phyloP scores from a whole-genome alignment of 345 rosid genomes.

The Cardamine resedifolia region DNA sequence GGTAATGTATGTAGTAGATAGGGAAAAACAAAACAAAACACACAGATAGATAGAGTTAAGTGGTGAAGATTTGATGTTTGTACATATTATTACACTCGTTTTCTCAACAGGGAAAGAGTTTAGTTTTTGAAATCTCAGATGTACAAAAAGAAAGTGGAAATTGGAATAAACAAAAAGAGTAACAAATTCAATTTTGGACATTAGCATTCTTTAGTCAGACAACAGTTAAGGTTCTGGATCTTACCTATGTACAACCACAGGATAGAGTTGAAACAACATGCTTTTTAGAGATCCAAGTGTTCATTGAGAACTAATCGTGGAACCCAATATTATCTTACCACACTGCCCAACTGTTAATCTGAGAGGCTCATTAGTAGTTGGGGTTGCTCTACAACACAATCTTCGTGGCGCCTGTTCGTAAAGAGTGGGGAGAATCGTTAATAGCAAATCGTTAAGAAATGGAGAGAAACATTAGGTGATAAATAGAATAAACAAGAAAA shows the following conservation, averaged over 20 bases:
- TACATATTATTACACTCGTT: conserved; percentile 22
- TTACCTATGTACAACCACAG: conserved; percentile 35
- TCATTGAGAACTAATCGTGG: conserved; percentile 49
- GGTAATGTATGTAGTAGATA: conserved; percentile 16
- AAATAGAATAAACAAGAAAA: not conserved
- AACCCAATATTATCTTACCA: conserved; percentile 50
- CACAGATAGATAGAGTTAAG: conserved; percentile 3
- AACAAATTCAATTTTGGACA: not conserved
- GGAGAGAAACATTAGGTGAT: not conserved
- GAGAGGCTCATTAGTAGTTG: conserved; percentile 47
- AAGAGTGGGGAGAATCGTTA: not conserved
- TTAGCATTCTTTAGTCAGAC: too few species aligned
- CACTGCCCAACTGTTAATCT: conserved; percentile 71
- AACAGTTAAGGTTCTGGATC: conserved; percentile 35
- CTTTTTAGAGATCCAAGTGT: conserved; percentile 21
- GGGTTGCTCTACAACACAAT: conserved; percentile 68
- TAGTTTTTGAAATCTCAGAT: conserved; percentile 31
- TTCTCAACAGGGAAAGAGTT: conserved; percentile 37
- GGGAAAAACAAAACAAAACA: not conserved
- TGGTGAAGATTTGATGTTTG: conserved; percentile 18
- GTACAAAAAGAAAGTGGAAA: conserved; percentile 25
- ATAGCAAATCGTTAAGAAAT: conserved; percentile 1
- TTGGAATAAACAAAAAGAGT: conserved; percentile 13
- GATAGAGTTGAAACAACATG: conserved; percentile 7
- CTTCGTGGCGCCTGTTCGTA: conserved; percentile 68